Conservation (phyloP, 306 rosid species). For the Cicer chorassanicum region DNA sequence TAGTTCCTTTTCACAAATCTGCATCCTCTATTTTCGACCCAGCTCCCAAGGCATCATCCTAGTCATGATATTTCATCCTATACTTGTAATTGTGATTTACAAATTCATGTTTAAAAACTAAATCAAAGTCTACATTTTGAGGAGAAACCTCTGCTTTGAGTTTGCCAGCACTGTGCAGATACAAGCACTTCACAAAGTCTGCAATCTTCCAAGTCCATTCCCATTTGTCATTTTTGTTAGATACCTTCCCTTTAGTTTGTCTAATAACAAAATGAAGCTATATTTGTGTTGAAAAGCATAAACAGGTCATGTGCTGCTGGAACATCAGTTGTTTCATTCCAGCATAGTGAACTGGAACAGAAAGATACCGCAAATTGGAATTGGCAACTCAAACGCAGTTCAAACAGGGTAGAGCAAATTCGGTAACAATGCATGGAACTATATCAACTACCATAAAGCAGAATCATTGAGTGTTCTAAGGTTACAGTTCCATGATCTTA, state of each 20-base stretch:
- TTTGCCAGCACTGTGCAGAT: conserved; percentile 3
- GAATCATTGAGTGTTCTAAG: conserved; percentile 17
- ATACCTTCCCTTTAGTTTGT: not conserved
- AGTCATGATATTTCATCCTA: not conserved
- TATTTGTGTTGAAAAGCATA: conserved; percentile 20
- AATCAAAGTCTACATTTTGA: not conserved
- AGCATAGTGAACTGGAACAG: not conserved
- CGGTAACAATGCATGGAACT: not conserved
- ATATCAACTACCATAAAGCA: conserved; percentile 36
- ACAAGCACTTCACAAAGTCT: not conserved
- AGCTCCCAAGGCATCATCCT: not conserved
- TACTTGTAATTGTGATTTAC: not conserved
- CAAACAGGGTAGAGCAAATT: not conserved
- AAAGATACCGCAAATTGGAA: not conserved
- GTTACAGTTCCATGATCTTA: conserved; percentile 34
- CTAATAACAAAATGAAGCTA: conserved; percentile 18
- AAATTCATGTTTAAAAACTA: not conserved
- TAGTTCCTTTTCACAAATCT: conserved; percentile 1
- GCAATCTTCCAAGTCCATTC: conserved; percentile 5
- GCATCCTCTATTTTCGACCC: not conserved
- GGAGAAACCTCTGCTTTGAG: not conserved
- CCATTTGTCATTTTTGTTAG: not conserved
- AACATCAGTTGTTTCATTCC: conserved; percentile 14
- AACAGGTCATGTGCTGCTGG: conserved; percentile 10
- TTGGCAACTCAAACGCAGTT: conserved; percentile 12